Evolutionary conservation across 352 stramenopile genomes (phyloP).

Genomic region (Aphanomyces euteiches): DNA sequence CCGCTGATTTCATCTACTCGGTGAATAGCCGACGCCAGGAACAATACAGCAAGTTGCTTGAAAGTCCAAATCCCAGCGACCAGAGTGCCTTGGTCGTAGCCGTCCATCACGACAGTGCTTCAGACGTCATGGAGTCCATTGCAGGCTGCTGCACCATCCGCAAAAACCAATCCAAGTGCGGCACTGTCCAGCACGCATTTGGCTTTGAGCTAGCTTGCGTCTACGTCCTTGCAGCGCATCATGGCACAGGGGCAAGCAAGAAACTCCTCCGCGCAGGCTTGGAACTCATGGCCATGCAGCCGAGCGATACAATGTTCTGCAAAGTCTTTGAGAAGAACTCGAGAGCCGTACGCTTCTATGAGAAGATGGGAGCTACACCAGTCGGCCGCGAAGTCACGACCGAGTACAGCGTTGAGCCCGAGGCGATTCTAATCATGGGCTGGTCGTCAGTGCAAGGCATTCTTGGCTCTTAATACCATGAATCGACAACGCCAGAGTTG

Average conservation of each 20-base stretch:
- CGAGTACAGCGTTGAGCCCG: constrained; percentile 11
- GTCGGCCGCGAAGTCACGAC: constrained; percentile 15
- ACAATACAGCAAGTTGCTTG: background rate
- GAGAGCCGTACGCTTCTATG: constrained; percentile 14
- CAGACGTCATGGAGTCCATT: background rate
- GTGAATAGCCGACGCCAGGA: background rate
- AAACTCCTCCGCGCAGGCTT: background rate
- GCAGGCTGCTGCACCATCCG: constrained; percentile 18
- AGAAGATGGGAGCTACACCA: constrained; percentile 10
- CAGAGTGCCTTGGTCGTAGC: constrained; percentile 9
- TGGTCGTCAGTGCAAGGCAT: background rate
- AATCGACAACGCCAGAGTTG: too few relatives aligned
- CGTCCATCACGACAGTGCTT: background rate
- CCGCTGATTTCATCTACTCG: background rate
- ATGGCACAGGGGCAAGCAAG: constrained; percentile 7
- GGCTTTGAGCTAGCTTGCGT: constrained; percentile 11
- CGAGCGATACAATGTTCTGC: constrained; percentile 8
- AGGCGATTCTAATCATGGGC: background rate
- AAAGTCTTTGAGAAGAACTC: constrained; percentile 24
- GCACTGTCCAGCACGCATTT: background rate
- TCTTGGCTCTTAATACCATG: too few relatives aligned
- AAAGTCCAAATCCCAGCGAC: background rate
- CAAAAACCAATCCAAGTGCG: background rate
- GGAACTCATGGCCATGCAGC: background rate
- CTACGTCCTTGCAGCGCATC: constrained; percentile 7